These are phyloP conservation scores for Silene conica DNA, from an alignment of 148 eudicot genomes.

Conservation along the genomic window DNA sequence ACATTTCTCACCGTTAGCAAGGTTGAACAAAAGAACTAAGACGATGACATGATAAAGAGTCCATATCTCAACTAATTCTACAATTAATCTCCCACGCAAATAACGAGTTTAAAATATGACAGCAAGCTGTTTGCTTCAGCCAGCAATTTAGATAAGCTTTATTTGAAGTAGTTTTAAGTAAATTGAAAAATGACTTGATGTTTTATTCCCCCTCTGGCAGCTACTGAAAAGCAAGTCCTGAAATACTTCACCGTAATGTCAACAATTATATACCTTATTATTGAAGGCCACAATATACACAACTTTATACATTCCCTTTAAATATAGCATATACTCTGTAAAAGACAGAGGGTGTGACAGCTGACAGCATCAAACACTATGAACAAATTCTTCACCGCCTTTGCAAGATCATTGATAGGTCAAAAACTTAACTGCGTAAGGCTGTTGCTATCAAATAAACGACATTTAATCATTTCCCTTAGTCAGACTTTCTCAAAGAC, in stretches of 20 bases:
- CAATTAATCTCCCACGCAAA: neutral
- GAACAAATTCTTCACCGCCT: neutral
- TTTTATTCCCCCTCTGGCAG: neutral
- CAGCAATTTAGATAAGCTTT: neutral
- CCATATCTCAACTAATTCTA: neutral
- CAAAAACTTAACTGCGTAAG: neutral
- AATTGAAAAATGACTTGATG: neutral
- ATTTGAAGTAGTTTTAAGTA: neutral
- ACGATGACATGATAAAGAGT: neutral
- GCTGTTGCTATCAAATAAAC: neutral
- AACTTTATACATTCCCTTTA: neutral
- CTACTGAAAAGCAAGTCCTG: neutral
- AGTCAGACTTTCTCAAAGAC: neutral
- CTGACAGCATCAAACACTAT: neutral
- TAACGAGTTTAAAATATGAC: neutral
- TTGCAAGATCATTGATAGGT: neutral
- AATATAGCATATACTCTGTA: neutral
- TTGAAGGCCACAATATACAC: neutral
- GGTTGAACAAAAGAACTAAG: neutral
- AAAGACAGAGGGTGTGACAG: neutral
- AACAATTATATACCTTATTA: slow-evolving; percentile 1
- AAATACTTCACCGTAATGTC: neutral
- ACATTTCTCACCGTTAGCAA: neutral
- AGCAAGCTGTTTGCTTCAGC: neutral
- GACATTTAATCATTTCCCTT: neutral